Evolutionary conservation across 139 green algal genomes (phyloP).

Genomic region (Chlamydomonas sp.): DNA sequence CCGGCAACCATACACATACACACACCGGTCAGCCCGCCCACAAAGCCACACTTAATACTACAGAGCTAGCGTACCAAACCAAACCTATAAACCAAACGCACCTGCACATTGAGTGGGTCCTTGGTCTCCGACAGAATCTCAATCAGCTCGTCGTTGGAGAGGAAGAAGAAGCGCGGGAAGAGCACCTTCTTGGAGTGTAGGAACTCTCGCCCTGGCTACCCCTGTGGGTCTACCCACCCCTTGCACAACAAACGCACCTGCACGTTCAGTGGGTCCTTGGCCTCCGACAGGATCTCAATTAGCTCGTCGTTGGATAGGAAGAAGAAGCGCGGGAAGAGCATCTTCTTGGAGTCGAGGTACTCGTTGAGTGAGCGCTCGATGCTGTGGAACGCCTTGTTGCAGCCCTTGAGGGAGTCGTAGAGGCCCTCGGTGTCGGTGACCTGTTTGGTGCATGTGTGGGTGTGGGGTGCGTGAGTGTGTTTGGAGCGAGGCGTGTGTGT

Average conservation of each 20-base stretch:
- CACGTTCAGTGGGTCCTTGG: conserved; percentile 49
- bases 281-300: conserved; percentile 53
- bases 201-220: no score
- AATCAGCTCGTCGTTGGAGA: conserved; percentile 58
- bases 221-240: conserved; percentile 72
- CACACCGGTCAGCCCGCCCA: no score
- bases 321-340: conserved; percentile 62
- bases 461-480: no score
- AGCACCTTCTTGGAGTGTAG: conserved; percentile 60
- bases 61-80: conserved; percentile 29
- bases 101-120: conserved; percentile 50
- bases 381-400: conserved; percentile 59
- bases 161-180: conserved; percentile 63
- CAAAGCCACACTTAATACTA: no score
- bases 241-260: conserved; percentile 55
- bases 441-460: no score
- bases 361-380: conserved; percentile 62
- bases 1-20: no score
- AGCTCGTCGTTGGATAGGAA: conserved; percentile 63
- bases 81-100: conserved; percentile 54
- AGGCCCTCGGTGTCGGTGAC: conserved; percentile 11
- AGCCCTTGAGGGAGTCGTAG: conserved; percentile 50
- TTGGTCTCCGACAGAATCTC: conserved; percentile 57
- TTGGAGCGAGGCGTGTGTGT: no score
- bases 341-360: conserved; percentile 61